Conservation (phyloP, 371 early-diverging fungal species). For the Apophysomyces sp. region DNA sequence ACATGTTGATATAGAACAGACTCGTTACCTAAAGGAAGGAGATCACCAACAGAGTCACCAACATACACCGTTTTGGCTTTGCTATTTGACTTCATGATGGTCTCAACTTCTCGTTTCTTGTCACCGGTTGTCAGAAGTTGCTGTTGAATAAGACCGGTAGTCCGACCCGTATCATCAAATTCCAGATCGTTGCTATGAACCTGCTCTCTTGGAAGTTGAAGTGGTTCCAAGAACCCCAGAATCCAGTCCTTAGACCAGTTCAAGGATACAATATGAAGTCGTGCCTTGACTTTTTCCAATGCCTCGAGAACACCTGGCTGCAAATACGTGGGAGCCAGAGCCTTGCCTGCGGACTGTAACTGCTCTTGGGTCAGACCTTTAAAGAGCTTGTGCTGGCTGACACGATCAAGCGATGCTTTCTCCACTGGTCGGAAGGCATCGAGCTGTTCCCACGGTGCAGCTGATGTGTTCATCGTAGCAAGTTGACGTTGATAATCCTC, state of each 20-base stretch:
- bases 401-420: conserved; percentile 27
- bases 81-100: conserved; percentile 4
- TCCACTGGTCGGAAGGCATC: conserved; percentile 27
- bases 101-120: conserved; percentile 20
- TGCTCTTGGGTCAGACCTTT: conserved; percentile 19
- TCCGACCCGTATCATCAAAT: conserved; percentile 10
- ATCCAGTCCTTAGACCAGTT: conserved; percentile 56
- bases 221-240: conserved; percentile 22
- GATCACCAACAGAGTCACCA: conserved; percentile 45
- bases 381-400: conserved; percentile 28
- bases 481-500: conserved; percentile 26
- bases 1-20: not conserved
- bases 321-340: conserved; percentile 6
- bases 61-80: conserved; percentile 21
- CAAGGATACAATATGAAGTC: conserved; percentile 30
- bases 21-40: conserved; percentile 30
- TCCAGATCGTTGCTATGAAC: conserved; percentile 36
- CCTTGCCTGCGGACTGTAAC: conserved; percentile 10
- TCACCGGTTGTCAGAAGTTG: conserved; percentile 29
- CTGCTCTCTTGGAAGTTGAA: conserved; percentile 13
- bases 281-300: conserved; percentile 1
- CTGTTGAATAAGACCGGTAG: conserved; percentile 33
- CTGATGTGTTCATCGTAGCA: not conserved
- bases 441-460: conserved; percentile 6
- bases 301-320: conserved; percentile 16